phyloP scores from a whole-genome alignment of 2,329 filamentous ascomycete genomes.

The Pseudogymnoascus sp. region DNA sequence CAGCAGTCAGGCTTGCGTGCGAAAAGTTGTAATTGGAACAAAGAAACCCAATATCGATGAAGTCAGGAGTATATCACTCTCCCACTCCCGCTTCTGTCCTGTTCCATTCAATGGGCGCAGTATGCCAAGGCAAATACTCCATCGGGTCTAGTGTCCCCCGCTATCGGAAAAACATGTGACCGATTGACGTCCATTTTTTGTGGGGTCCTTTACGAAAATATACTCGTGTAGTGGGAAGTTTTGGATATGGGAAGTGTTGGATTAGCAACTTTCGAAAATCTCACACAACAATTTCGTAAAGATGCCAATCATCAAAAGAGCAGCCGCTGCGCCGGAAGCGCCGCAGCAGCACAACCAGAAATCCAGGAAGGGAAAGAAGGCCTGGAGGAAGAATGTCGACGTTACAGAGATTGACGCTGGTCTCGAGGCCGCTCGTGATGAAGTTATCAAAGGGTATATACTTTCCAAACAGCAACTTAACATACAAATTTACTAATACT shows the following conservation, averaged over 20 bases:
- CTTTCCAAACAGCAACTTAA: background rate
- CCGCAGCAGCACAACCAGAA: conserved; percentile 81
- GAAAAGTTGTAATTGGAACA: background rate
- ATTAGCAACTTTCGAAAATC: conserved; percentile 7
- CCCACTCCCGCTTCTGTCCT: conserved; percentile 9
- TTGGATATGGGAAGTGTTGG: conserved; percentile 12
- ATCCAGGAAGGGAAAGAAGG: conserved; percentile 95
- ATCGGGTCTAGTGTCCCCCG: background rate
- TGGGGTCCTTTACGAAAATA: conserved; percentile 7
- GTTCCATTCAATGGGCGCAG: conserved; percentile 8
- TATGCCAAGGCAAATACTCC: conserved; percentile 7
- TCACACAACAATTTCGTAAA: conserved; percentile 12
- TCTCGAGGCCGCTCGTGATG: conserved; percentile 75
- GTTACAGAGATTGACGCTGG: conserved; percentile 79
- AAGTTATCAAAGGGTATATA: conserved; percentile 79
- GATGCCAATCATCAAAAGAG: conserved; percentile 31
- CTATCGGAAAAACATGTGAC: background rate
- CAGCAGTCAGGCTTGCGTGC: conserved; percentile 6
- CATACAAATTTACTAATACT: conserved; percentile 16
- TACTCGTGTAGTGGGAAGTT: conserved; percentile 1
- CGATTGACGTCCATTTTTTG: conserved; percentile 4
- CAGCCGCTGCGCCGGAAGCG: conserved; percentile 47
- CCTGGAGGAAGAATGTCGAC: conserved; percentile 98
- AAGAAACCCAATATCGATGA: conserved; percentile 11
- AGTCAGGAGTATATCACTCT: conserved; percentile 8